A percentile compares a stretch with the other conserved stretches of the same genome.
phyloP scores from a whole-genome alignment of 1,284 basidiomycete genomes.

The Pseudozyma hubeiensis region DNA sequence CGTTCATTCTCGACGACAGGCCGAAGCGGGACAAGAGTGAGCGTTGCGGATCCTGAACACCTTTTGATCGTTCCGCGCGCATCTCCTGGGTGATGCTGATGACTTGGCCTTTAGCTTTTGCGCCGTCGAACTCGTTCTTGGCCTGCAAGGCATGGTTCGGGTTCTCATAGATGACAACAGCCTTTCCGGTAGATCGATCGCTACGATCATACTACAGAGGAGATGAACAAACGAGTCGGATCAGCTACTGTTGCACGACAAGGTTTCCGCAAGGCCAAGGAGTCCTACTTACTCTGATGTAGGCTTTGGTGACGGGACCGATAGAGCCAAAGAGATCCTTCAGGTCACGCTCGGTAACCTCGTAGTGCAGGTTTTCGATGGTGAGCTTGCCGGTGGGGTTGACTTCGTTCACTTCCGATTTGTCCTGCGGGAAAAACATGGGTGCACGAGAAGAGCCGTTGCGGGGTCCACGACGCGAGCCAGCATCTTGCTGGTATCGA shows the following conservation, averaged over 20 bases:
- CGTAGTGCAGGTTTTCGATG: conserved; percentile 91
- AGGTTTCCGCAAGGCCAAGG: background rate
- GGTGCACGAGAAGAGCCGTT: conserved; percentile 20
- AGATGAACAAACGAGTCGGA: background rate
- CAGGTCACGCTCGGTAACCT: conserved; percentile 84
- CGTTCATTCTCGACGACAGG: conserved; percentile 43
- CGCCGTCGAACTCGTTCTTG: conserved; percentile 87
- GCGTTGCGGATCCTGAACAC: conserved; percentile 5
- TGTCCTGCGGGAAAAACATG: conserved; percentile 40
- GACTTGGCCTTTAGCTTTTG: conserved; percentile 79
- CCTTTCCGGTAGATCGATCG: conserved; percentile 88
- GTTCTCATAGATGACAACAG: conserved; percentile 84
- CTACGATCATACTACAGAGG: conserved; percentile 85
- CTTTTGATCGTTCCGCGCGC: conserved; percentile 35
- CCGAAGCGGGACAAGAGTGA: conserved; percentile 48
- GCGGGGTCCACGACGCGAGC: conserved; percentile 14
- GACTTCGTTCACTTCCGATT: conserved; percentile 33
- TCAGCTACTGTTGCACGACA: background rate
- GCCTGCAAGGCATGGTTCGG: conserved; percentile 82
- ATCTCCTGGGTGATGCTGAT: conserved; percentile 58
- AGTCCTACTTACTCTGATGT: conserved; percentile 80
- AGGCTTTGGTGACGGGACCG: conserved; percentile 88
- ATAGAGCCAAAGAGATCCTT: conserved; percentile 83
- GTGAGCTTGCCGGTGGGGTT: conserved; percentile 72
- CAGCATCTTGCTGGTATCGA: conserved; percentile 13